Evolutionary conservation across 176 grass and related monocot species (phyloP).

Genomic region (Puya raimondii): DNA sequence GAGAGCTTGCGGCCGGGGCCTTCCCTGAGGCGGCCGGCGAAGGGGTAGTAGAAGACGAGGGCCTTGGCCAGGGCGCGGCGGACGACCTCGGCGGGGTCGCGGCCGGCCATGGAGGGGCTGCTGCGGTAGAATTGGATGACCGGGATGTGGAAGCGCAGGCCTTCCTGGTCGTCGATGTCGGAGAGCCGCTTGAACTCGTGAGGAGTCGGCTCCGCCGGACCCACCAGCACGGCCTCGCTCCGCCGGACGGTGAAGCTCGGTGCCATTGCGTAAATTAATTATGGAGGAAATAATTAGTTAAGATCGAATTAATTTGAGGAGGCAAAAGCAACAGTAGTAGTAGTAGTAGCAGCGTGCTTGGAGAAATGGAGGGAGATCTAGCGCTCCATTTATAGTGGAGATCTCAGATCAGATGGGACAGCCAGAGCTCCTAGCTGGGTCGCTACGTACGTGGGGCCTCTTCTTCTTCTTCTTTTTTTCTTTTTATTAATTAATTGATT

Average conservation of each 20-base stretch:
- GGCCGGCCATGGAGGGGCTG: slow-evolving; percentile 15
- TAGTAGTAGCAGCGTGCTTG: no score
- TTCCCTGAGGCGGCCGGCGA: slow-evolving; percentile 72
- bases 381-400: no score
- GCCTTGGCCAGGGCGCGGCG: slow-evolving; percentile 51
- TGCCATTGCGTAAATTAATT: background rate
- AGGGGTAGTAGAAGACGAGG: slow-evolving; percentile 73
- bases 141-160: slow-evolving; percentile 71
- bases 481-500: no score
- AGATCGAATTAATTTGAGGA: no score
- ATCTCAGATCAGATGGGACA: no score
- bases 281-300: background rate
- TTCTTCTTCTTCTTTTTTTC: no score
- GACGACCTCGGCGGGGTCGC: slow-evolving; percentile 49
- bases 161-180: slow-evolving; percentile 89
- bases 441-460: no score
- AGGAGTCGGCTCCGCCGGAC: slow-evolving; percentile 43
- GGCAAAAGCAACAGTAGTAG: no score
- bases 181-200: slow-evolving; percentile 65
- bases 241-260: slow-evolving; percentile 47
- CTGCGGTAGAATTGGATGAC: slow-evolving; percentile 75
- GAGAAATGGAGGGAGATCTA: no score
- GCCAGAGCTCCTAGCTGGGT: no score
- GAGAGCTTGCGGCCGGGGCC: slow-evolving; percentile 44
- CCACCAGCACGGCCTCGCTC: slow-evolving; percentile 39